Conservation (phyloP, 176 grass and related monocot species). For the Pharus latifolius region DNA sequence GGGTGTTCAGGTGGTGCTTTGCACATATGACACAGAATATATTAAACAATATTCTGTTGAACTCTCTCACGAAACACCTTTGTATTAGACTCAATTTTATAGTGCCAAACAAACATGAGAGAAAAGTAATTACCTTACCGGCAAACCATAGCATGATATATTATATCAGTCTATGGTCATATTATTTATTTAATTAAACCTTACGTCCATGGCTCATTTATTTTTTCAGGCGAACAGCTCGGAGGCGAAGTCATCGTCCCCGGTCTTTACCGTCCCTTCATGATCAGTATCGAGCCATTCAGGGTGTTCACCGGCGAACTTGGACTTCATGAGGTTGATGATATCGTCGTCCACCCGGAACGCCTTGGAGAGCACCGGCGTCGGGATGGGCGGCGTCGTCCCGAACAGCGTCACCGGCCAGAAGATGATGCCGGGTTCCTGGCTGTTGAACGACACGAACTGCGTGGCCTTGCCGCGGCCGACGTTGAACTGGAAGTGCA, state of each 20-base stretch:
- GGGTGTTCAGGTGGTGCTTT: too few relatives aligned
- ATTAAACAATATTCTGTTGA: too few relatives aligned
- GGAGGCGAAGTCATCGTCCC: not conserved
- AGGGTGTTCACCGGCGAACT: conserved; percentile 32
- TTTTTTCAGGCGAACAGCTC: not conserved
- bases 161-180: too few relatives aligned
- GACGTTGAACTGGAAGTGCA: conserved; percentile 77
- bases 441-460: conserved; percentile 53
- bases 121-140: too few relatives aligned
- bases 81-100: too few relatives aligned
- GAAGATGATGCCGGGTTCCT: conserved; percentile 38
- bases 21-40: too few relatives aligned
- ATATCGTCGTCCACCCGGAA: conserved; percentile 33
- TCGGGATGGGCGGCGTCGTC: conserved; percentile 40
- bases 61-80: too few relatives aligned
- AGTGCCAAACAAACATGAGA: too few relatives aligned
- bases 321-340: conserved; percentile 45
- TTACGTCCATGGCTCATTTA: too few relatives aligned
- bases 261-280: not conserved
- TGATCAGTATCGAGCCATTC: too few relatives aligned
- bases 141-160: too few relatives aligned
- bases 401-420: conserved; percentile 34
- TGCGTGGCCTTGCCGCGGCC: conserved; percentile 17
- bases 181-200: too few relatives aligned
- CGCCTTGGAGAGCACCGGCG: conserved; percentile 36